Base-by-base conservation (phyloP, 768 basidiomycete species). In the Calvatia gigantea region DNA sequence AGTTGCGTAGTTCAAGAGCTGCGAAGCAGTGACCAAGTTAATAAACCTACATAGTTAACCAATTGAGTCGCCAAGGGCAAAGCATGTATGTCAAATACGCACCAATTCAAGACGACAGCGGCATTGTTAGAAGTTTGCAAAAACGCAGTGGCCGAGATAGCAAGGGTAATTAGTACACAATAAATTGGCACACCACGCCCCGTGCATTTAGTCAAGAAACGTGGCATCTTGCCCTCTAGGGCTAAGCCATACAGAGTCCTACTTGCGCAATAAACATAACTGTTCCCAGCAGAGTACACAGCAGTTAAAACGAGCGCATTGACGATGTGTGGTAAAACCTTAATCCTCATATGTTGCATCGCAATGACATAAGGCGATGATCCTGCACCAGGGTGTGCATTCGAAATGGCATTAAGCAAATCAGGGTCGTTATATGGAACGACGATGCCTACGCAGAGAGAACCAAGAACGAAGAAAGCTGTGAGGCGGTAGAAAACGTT, bases 351-450 rank as follows among this genome's bases (percentile, higher is more conserved):
- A 37, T 79, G 76, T 52, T 73, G 72, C 77, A 94, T 90, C 14
- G 90, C 91, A 57, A 94, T 87, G 41, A 94, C 91, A 71, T 92
- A 95, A 0, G 92, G 91, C 6, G 87, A 89, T 25, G 86, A 73
- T 2, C 84, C 83, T 32, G 78, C 78, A 17, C 78, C 78, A 0
- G 80, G 76, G 33, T 69, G 70, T 0, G 90, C 89, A 46, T 81
- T 77, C 1, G 82, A 82, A 17, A 81, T 65, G 0, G 77, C 81
- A 44, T 66, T 62, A 33, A 84, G 71, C 28, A 91, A 74, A 43
- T 74, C 62, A 1, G 76, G 72, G 63, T 91, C 86, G 59, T 84
- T 80, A 64, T 83, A 90, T 1, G 88, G 87, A 23, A 94, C 85
- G 42, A 93, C 78, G 73, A 91, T 84, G 42, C 91, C 90, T 43